Evolutionary conservation across 805 yeast genomes (phyloP).

Genomic region (Sugiyamaella smithiae): DNA sequence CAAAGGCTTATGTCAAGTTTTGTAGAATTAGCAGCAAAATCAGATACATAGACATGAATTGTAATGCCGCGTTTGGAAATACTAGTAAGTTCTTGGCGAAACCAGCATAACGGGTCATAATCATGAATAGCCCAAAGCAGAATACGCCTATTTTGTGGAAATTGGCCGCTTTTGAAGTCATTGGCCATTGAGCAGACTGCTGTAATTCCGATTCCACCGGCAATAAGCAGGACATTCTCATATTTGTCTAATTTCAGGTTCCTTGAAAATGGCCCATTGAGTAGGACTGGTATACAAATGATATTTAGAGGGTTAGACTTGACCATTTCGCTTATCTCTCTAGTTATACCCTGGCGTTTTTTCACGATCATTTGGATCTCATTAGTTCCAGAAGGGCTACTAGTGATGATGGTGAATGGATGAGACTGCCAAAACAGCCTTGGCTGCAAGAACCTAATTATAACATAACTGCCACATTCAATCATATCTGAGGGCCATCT

Average conservation of each 20-base stretch:
- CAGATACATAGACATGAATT: slow-evolving; percentile 1
- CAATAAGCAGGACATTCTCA: slow-evolving; percentile 41
- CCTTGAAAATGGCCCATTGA: slow-evolving; percentile 66
- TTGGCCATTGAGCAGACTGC: slow-evolving; percentile 47
- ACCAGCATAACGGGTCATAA: slow-evolving; percentile 49
- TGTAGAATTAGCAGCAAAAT: too few relatives aligned
- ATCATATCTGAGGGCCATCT: not conserved
- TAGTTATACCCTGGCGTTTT: slow-evolving; percentile 23
- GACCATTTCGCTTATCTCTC: not conserved
- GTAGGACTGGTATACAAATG: slow-evolving; percentile 32
- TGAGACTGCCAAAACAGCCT: slow-evolving; percentile 63
- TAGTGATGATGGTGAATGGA: slow-evolving; percentile 51
- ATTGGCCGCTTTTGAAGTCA: not conserved
- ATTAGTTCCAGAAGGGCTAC: slow-evolving; percentile 11
- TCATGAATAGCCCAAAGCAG: slow-evolving; percentile 61
- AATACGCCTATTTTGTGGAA: slow-evolving; percentile 8
- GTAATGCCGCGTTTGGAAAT: slow-evolving; percentile 24
- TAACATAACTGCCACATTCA: slow-evolving; percentile 53
- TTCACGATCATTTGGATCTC: slow-evolving; percentile 16
- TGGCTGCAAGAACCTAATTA: slow-evolving; percentile 42
- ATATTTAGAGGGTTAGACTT: not conserved
- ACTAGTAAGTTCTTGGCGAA: slow-evolving; percentile 40
- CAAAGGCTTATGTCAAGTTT: not conserved
- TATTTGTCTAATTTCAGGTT: slow-evolving; percentile 39
- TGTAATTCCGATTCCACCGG: slow-evolving; percentile 65